Evolutionary conservation across 495 filamentous ascomycete species (phyloP).

Genomic region (Penicillium ochrochloron): DNA sequence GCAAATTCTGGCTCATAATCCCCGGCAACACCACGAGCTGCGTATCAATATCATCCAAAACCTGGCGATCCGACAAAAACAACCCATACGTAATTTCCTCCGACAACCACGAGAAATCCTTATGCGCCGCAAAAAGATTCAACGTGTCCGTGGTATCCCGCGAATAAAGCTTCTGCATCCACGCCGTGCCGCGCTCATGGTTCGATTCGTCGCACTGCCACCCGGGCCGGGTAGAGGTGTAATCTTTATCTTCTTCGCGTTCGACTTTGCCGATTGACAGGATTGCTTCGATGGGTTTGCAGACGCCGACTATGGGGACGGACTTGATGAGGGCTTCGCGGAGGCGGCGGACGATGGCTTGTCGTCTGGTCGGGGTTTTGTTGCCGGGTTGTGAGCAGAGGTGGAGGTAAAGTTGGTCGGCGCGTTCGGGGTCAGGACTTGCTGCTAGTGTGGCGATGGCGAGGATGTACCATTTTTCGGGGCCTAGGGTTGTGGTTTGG

Average conservation of each 20-base stretch:
- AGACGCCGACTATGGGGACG: constrained; percentile 56
- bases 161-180: constrained; percentile 50
- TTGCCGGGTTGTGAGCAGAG: constrained; percentile 49
- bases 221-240: constrained; percentile 47
- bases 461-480: constrained; percentile 62
- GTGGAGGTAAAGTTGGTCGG: constrained; percentile 55
- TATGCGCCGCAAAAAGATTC: constrained; percentile 53
- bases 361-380: constrained; percentile 39
- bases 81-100: constrained; percentile 60
- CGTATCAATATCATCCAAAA: constrained; percentile 57
- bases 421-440: constrained; percentile 50
- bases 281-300: constrained; percentile 57
- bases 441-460: constrained; percentile 51
- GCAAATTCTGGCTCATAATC: constrained; percentile 64
- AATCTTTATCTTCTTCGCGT: constrained; percentile 55
- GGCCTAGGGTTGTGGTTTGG: constrained; percentile 48
- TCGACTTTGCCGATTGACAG: constrained; percentile 53
- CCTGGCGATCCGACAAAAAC: constrained; percentile 58
- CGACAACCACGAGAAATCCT: constrained; percentile 50
- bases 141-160: constrained; percentile 43
- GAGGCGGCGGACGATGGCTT: constrained; percentile 54
- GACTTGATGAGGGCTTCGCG: constrained; percentile 58
- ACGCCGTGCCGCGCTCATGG: constrained; percentile 46
- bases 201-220: constrained; percentile 53
- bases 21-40: constrained; percentile 58